Base-by-base conservation (phyloP, 2,329 filamentous ascomycete species). In the Ophiostoma sp. region DNA sequence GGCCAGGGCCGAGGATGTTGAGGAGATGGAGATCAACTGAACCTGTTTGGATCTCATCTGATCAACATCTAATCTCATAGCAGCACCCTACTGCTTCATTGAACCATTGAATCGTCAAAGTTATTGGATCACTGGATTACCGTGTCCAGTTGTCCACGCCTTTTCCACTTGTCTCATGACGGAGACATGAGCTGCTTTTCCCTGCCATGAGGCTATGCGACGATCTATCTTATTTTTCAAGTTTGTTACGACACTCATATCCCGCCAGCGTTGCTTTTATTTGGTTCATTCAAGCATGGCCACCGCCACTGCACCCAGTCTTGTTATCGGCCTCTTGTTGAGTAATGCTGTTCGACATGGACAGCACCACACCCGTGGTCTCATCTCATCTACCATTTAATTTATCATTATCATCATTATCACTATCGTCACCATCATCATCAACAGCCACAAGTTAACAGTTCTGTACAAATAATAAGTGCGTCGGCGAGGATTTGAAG, bases 1-100 rank as follows among this genome's bases (percentile, higher is more conserved):
- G 38, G 18, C 40, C 42, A 44, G 27, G 41, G 6, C 41, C 4
- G 42, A 36, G 5, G 63, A n/a, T 7, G 63, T 14, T 42, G 63
- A 64, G 18, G 63, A 42, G n/a, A 64, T 64, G 63, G 63, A 64
- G n/a, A 64, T 16, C 41, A 64, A 64, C 63, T 64, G 42, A 64
- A 58, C 16, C n/a, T 36, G 18, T 18, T 3, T n/a, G 16, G 4
- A 42, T 11, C 40, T 14, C 55, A 9, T 38, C 27, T 18, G 60
- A 63, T 18, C 60, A 41, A 11, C 36, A 5, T 44, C 60, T 41
- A 5, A 5, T 42, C n/a, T 9, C 27, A 27, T 27, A 27, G 5
- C 27, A 18, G 36, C 12, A 42, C 7, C 4, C 18, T 16, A 27
- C 27, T 27, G 27, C 27, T 27, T 27, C 27, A 27, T 27, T 27